Conservation (phyloP, 805 yeast genomes). For the Kazachstania bromeliacearum region DNA sequence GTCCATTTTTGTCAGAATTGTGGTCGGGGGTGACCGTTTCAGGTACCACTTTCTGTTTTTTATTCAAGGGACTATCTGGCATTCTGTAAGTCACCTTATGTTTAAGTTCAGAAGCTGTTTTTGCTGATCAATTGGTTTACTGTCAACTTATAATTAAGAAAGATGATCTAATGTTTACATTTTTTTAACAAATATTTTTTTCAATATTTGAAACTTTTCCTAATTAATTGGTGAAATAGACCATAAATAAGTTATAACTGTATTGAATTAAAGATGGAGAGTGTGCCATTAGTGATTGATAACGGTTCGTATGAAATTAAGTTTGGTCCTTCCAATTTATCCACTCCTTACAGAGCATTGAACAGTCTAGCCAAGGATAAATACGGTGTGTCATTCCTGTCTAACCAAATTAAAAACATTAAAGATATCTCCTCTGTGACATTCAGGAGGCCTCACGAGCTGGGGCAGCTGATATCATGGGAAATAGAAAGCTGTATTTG, state of each 20-base stretch:
- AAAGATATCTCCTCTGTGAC: conserved; percentile 66
- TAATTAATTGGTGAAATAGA: too few species aligned
- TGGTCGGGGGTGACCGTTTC: background rate
- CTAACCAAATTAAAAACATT: conserved; percentile 55
- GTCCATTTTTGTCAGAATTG: background rate
- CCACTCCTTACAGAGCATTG: conserved; percentile 43
- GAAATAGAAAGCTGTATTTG: conserved; percentile 79
- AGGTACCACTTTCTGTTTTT: conserved; percentile 11
- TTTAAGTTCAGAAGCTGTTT: background rate
- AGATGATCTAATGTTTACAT: background rate
- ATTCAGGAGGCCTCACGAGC: conserved; percentile 74
- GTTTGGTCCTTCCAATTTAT: conserved; percentile 38
- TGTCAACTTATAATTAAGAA: background rate
- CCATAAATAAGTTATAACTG: too few species aligned
- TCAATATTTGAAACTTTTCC: background rate
- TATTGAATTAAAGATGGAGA: too few species aligned
- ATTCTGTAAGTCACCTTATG: background rate
- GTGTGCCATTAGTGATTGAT: conserved; percentile 51
- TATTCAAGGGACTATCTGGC: conserved; percentile 16
- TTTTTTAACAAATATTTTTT: background rate
- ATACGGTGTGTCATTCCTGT: conserved; percentile 65
- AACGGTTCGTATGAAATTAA: conserved; percentile 86
- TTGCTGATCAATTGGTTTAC: background rate
- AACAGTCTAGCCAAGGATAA: conserved; percentile 68
- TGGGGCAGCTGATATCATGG: conserved; percentile 88